A percentile compares a stretch with the other conserved stretches of the same genome.
phyloP scores from a whole-genome alignment of 176 grass and related monocot genomes.

The Tuctoria greenei region DNA sequence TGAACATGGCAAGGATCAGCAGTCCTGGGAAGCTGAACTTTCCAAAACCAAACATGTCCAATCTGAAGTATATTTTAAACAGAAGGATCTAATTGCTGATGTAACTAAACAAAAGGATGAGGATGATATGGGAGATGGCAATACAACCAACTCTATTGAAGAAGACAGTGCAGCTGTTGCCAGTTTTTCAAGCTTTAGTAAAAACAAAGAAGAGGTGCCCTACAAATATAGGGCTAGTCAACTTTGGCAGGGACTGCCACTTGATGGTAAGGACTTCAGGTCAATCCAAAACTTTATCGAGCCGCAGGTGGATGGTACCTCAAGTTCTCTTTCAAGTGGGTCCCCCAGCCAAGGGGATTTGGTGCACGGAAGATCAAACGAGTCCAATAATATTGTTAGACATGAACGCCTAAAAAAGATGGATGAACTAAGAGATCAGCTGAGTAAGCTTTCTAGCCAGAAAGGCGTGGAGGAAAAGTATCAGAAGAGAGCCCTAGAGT shows the following conservation, averaged over 20 bases:
- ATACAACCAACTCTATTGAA: slow-evolving; percentile 5
- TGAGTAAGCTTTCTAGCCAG: slow-evolving; percentile 55
- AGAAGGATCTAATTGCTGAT: slow-evolving; percentile 14
- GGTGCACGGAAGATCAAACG: slow-evolving; percentile 22
- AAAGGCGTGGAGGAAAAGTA: slow-evolving; percentile 36
- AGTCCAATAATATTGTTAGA: slow-evolving; percentile 46
- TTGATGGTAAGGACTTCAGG: slow-evolving; percentile 45
- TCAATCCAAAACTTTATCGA: slow-evolving; percentile 57
- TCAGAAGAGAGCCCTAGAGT: no score
- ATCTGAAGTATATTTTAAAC: slow-evolving; percentile 48
- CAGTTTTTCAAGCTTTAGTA: slow-evolving; percentile 39
- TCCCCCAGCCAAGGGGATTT: slow-evolving; percentile 38
- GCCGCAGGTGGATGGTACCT: slow-evolving; percentile 41
- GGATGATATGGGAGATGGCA: slow-evolving; percentile 1
- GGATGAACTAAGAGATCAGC: slow-evolving; percentile 63
- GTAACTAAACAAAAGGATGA: slow-evolving; percentile 41
- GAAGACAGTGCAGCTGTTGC: slow-evolving; percentile 1
- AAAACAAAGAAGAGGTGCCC: slow-evolving; percentile 36
- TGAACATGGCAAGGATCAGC: slow-evolving; percentile 16
- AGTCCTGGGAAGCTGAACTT: slow-evolving; percentile 3
- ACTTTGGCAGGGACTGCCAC: slow-evolving; percentile 39
- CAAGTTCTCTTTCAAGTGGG: slow-evolving; percentile 44
- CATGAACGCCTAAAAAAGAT: slow-evolving; percentile 68
- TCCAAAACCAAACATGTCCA: slow-evolving; percentile 30
- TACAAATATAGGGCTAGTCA: slow-evolving; percentile 33